A percentile compares a stretch with the other conserved stretches of the same genome.
These are phyloP conservation scores for Trichoderma sp. DNA, from an alignment of 2,329 filamentous ascomycete species.

Conservation along the genomic window DNA sequence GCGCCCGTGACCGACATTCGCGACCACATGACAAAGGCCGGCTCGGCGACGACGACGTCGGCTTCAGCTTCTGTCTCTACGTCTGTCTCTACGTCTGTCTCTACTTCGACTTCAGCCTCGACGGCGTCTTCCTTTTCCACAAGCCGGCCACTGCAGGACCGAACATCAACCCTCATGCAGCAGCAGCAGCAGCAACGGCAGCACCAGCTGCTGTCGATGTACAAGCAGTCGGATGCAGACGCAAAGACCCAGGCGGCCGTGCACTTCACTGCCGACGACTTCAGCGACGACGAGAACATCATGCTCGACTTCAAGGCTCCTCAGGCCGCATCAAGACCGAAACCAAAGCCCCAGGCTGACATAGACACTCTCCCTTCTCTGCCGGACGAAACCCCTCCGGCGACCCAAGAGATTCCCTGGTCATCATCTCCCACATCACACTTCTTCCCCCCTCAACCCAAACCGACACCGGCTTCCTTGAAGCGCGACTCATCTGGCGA, in stretches of 20 bases:
- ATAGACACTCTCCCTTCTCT: conserved; percentile 36
- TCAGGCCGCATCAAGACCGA: conserved; percentile 34
- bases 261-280: conserved; percentile 77
- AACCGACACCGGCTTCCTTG: conserved; percentile 36
- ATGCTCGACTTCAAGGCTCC: conserved; percentile 67
- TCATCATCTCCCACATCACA: conserved; percentile 65
- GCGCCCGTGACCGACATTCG: conserved; percentile 52
- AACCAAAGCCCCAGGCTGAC: conserved; percentile 26
- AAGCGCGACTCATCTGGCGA: conserved; percentile 50
- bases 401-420: conserved; percentile 62
- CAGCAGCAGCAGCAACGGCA: background rate
- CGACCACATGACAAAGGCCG: conserved; percentile 53
- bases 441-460: conserved; percentile 42
- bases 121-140: conserved; percentile 40
- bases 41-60: conserved; percentile 31
- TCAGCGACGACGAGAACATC: conserved; percentile 79
- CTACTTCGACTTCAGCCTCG: conserved; percentile 44
- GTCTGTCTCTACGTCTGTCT: conserved; percentile 29
- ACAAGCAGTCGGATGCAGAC: conserved; percentile 44
- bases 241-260: conserved; percentile 44
- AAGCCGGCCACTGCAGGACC: conserved; percentile 32
- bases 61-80: conserved; percentile 32
- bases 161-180: conserved; percentile 38
- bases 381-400: conserved; percentile 34
- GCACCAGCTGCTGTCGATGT: conserved; percentile 45